Conservation (phyloP, 441 rosid genomes). For the Capsella rubella region DNA sequence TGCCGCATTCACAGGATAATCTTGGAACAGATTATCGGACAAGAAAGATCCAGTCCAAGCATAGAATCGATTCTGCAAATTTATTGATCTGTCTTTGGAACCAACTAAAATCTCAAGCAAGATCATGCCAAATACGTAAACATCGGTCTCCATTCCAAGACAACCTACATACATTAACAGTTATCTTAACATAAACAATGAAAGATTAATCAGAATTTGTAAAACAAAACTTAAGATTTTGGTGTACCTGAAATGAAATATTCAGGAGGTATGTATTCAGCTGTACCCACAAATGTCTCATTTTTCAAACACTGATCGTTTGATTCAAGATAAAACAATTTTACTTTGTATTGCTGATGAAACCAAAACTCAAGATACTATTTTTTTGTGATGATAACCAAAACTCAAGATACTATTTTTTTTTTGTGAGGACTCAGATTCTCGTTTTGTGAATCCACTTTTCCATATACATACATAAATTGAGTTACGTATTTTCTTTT, state of each 20-base stretch:
- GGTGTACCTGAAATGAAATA: not conserved
- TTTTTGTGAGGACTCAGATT: not conserved
- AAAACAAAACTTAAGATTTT: constrained; percentile 4
- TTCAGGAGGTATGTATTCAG: constrained; percentile 9
- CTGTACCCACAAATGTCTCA: not conserved
- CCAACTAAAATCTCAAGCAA: constrained; percentile 14
- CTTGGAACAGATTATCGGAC: not conserved
- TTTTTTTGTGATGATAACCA: no score
- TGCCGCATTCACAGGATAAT: constrained; percentile 2
- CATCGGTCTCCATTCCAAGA: not conserved
- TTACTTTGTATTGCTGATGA: constrained; percentile 30
- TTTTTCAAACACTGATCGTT: not conserved
- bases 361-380: no score
- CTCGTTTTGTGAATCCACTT: no score
- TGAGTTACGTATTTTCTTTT: no score
- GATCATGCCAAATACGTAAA: constrained; percentile 30
- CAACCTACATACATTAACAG: not conserved
- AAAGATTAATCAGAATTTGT: not conserved
- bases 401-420: no score
- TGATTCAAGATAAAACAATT: constrained; percentile 20
- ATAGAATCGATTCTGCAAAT: not conserved
- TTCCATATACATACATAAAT: no score
- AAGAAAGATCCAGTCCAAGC: not conserved
- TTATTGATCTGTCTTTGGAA: not conserved
- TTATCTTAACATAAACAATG: constrained; percentile 1